Evolutionary conservation across 108 stramenopile species (phyloP).

Genomic region (Seminavis robusta): DNA sequence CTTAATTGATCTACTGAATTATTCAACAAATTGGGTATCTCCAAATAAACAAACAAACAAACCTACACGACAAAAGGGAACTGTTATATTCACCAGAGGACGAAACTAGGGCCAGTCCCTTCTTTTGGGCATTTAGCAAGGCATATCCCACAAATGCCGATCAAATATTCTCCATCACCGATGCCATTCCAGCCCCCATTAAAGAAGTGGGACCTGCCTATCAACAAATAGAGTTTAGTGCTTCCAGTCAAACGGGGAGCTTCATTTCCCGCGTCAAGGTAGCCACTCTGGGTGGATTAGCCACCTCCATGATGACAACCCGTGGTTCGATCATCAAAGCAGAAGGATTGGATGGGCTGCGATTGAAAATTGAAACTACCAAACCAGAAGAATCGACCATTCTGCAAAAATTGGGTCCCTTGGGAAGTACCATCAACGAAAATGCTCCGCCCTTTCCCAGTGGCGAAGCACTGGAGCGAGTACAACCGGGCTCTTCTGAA

Average conservation of each 20-base stretch:
- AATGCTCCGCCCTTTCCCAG: conserved; percentile 70
- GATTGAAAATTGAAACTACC: conserved; percentile 64
- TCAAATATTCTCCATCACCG: conserved; percentile 82
- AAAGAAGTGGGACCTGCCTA: conserved; percentile 85
- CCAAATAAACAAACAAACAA: no score
- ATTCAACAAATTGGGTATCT: no score
- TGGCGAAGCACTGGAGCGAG: conserved; percentile 69
- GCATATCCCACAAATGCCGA: conserved; percentile 77
- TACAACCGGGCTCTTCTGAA: conserved; percentile 61
- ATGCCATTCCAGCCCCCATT: conserved; percentile 71
- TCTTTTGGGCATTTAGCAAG: conserved; percentile 85
- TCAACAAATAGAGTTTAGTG: conserved; percentile 63
- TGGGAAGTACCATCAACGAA: conserved; percentile 55
- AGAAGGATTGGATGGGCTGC: conserved; percentile 59
- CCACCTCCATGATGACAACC: conserved; percentile 88
- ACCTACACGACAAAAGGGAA: no score
- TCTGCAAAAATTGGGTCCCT: conserved; percentile 52
- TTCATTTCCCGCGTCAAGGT: conserved; percentile 78
- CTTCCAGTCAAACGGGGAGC: conserved; percentile 39
- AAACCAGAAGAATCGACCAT: conserved; percentile 78
- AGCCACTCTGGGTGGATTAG: conserved; percentile 77
- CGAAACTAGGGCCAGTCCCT: conserved; percentile 72
- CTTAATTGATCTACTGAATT: no score
- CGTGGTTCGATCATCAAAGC: conserved; percentile 45
- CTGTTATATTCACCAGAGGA: conserved; percentile 78